Percentiles rank a stretch among this genome's conserved stretches.
Evolutionary conservation across 257 asterid species (phyloP).

Genomic region (Primulina huaijiensis): DNA sequence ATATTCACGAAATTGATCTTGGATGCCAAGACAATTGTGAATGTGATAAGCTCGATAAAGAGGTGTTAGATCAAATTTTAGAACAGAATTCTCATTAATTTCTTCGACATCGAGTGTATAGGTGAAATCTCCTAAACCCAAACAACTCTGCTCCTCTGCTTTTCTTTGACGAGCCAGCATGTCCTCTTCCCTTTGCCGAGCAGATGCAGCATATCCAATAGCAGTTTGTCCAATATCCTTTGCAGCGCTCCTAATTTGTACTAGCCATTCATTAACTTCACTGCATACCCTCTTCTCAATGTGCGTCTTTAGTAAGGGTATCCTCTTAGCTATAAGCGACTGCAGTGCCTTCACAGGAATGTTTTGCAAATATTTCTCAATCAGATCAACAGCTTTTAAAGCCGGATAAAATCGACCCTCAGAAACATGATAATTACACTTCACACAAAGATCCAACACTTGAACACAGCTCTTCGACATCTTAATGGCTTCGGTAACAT

Average conservation of each 20-base stretch:
- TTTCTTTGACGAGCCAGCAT: constrained; percentile 92
- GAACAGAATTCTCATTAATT: constrained; percentile 63
- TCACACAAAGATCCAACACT: constrained; percentile 76
- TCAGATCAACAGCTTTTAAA: constrained; percentile 75
- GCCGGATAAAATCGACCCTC: constrained; percentile 88
- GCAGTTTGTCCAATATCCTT: constrained; percentile 89
- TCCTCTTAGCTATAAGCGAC: constrained; percentile 52
- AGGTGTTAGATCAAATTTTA: constrained; percentile 87
- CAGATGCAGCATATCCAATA: constrained; percentile 71
- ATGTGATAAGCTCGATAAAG: constrained; percentile 89
- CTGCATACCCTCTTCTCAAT: constrained; percentile 73
- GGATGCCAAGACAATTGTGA: constrained; percentile 71
- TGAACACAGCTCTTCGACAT: constrained; percentile 72
- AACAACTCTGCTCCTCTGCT: constrained; percentile 79
- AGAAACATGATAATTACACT: constrained; percentile 68
- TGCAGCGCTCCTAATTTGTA: constrained; percentile 73
- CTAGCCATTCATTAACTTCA: constrained; percentile 92
- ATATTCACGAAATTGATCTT: constrained; percentile 72
- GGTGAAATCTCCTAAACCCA: constrained; percentile 75
- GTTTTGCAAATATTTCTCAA: constrained; percentile 66
- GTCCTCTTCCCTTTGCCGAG: constrained; percentile 93
- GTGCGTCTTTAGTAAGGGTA: constrained; percentile 67
- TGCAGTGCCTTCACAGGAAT: constrained; percentile 66
- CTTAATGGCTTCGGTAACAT: constrained; percentile 77
- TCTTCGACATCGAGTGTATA: constrained; percentile 84